Evolutionary conservation across 495 filamentous ascomycete genomes (phyloP).

Genomic region (Penicillium diatomitis): DNA sequence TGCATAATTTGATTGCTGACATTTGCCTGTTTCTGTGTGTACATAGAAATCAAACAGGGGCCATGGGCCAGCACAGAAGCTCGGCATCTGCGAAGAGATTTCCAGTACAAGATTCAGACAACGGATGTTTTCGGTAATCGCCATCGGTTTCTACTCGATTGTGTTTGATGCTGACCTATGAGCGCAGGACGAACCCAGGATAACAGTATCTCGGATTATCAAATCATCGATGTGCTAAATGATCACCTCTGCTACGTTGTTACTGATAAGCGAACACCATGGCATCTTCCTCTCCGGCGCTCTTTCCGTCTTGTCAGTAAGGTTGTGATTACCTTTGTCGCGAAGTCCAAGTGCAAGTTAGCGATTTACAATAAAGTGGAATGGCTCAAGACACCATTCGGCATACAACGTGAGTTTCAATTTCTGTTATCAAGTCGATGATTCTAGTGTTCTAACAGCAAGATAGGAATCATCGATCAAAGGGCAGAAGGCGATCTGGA

Average conservation of each 20-base stretch:
- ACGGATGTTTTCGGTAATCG: slow-evolving; percentile 51
- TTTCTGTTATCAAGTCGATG: background rate
- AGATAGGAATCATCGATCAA: slow-evolving; percentile 56
- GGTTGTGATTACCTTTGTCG: slow-evolving; percentile 85
- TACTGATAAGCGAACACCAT: slow-evolving; percentile 77
- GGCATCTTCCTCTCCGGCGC: slow-evolving; percentile 76
- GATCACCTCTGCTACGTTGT: slow-evolving; percentile 95
- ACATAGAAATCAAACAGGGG: slow-evolving; percentile 61
- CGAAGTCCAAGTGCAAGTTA: slow-evolving; percentile 87
- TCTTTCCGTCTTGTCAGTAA: slow-evolving; percentile 81
- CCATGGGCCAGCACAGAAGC: slow-evolving; percentile 69
- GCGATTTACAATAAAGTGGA: slow-evolving; percentile 79
- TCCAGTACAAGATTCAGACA: slow-evolving; percentile 68
- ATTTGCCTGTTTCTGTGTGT: no score
- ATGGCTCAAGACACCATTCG: slow-evolving; percentile 61
- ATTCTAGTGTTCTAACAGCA: slow-evolving; percentile 3
- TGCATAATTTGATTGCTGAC: no score
- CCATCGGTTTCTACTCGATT: no score
- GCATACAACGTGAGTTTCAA: slow-evolving; percentile 47
- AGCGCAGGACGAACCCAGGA: slow-evolving; percentile 37
- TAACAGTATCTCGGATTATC: slow-evolving; percentile 63
- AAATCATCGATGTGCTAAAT: slow-evolving; percentile 83
- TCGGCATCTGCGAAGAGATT: slow-evolving; percentile 62
- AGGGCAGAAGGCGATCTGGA: slow-evolving; percentile 74
- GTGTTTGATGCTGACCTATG: no score